These are phyloP conservation scores for Pseudocercospora musae DNA, from an alignment of 2,329 filamentous ascomycete species.

Conservation along the genomic window DNA sequence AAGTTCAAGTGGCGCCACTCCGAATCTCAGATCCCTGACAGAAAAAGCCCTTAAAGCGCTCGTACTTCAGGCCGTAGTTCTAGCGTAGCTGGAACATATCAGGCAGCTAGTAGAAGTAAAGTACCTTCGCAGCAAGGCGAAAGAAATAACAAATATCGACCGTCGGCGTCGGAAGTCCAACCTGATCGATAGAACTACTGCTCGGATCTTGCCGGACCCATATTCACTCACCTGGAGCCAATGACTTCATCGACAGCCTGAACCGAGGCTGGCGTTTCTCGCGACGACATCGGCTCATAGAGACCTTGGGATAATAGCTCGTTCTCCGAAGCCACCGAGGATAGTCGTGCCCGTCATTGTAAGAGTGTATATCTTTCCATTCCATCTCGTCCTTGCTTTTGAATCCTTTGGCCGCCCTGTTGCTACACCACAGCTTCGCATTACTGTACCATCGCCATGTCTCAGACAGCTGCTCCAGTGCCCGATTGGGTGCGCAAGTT, in stretches of 20 bases:
- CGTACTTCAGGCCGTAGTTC: neutral
- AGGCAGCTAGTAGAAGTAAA: too few species aligned
- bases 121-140: neutral
- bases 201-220: slow-evolving; percentile 1
- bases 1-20: slow-evolving; percentile 2
- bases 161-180: neutral
- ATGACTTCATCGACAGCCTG: neutral
- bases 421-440: neutral
- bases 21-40: neutral
- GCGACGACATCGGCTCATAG: slow-evolving; percentile 10
- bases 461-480: slow-evolving; percentile 34
- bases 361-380: slow-evolving; percentile 5
- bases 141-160: neutral
- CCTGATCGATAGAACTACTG: neutral
- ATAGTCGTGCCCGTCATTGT: slow-evolving; percentile 9
- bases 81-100: too few species aligned
- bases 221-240: neutral
- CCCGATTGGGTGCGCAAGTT: slow-evolving; percentile 66
- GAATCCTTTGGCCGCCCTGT: neutral
- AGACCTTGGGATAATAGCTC: slow-evolving; percentile 1
- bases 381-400: neutral
- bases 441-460: slow-evolving; percentile 15
- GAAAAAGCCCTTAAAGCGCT: neutral
- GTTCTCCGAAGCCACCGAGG: slow-evolving; percentile 7
- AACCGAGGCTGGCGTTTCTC: slow-evolving; percentile 3